Evolutionary conservation across 1,284 basidiomycete genomes (phyloP), one percentile per base, ranked within the genome.

Genomic region (Cryptococcus neoformans): DNA sequence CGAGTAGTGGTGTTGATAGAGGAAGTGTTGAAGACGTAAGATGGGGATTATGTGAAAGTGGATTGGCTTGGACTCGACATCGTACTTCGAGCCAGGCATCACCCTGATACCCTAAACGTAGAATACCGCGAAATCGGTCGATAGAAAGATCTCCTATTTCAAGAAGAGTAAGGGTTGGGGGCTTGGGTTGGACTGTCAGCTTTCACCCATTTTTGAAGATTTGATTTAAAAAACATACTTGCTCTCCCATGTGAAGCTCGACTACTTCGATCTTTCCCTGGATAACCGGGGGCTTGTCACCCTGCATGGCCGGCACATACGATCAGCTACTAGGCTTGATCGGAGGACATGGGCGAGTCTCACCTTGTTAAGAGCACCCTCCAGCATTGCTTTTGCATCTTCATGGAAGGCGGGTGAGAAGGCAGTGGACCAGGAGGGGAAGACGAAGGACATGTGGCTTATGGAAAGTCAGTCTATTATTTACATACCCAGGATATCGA

Each of bases 191-290:
- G 3, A 28, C 3, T 28, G 28, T 28, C 65, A 28, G 28, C 28
- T 28, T 28, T 3, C 28, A 28, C 28, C 28, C 28, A 28, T 4
- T 28, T n/a, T 16, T 48, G 14, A 36, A 37, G 44, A 45, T 45
- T 17, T 17, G 14, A 36, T n/a, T 6, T n/a, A 5, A 4, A 28
- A 28, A 28, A 79, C 84, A 62, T 61, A 92, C 93, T 81, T 97
- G 89, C 1, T 90, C 93, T 44, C 96, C 96, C 95, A 99, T 99
- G 78, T 94, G 88, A 36, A 99, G 81, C 76, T 98, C 95, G 56
- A 97, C 90, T 37, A 99, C 96, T 73, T 96, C 89, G 65, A 99
- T 99, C 75, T 86, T 87, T 77, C 96, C 96, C 57, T 93, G 94
- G 69, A 99, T 99, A 69, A 99, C 89, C 37, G 93, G 92, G 1